phyloP scores from a whole-genome alignment of 192 early-diverging fungal genomes.

The Coemansia erecta region DNA sequence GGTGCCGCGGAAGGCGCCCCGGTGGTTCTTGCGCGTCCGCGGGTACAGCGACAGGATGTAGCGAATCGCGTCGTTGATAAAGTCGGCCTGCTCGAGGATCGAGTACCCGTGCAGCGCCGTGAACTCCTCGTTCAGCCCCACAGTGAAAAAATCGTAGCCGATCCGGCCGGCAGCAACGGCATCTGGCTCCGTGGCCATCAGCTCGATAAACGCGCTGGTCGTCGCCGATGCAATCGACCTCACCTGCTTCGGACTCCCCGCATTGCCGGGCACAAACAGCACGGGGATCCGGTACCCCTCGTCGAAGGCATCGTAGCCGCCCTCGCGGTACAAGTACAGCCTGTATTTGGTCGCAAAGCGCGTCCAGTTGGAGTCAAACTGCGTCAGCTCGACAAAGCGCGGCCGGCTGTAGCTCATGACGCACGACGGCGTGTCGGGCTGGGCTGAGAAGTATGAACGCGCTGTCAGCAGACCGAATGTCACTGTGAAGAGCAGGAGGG shows the following conservation, averaged over 20 bases:
- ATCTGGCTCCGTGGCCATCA: constrained; percentile 12
- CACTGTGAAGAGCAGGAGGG: constrained; percentile 16
- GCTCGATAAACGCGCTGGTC: constrained; percentile 57
- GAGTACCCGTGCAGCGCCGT: constrained; percentile 84
- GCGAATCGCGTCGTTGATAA: constrained; percentile 74
- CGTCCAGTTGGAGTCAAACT: constrained; percentile 43
- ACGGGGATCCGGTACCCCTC: constrained; percentile 74
- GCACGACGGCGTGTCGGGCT: constrained; percentile 56
- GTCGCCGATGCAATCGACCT: constrained; percentile 80
- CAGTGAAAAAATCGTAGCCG: constrained; percentile 56
- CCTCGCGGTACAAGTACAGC: constrained; percentile 75
- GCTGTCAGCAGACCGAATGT: constrained; percentile 26
- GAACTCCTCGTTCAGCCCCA: constrained; percentile 87
- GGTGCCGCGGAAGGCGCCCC: constrained; percentile 17
- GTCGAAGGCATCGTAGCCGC: constrained; percentile 44
- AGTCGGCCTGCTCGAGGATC: constrained; percentile 82
- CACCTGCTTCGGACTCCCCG: constrained; percentile 89
- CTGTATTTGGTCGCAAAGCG: constrained; percentile 73
- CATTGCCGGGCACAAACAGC: constrained; percentile 93
- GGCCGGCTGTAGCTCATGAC: constrained; percentile 63
- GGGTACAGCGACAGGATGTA: constrained; percentile 76
- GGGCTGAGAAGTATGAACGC: constrained; percentile 65
- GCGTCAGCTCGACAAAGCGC: constrained; percentile 44
- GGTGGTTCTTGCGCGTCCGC: constrained; percentile 32
- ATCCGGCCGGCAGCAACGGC: constrained; percentile 28